Evolutionary conservation across 163 green algal genomes (phyloP), one percentile per base, ranked within the genome.

Genomic region (Scenedesmus sp.): DNA sequence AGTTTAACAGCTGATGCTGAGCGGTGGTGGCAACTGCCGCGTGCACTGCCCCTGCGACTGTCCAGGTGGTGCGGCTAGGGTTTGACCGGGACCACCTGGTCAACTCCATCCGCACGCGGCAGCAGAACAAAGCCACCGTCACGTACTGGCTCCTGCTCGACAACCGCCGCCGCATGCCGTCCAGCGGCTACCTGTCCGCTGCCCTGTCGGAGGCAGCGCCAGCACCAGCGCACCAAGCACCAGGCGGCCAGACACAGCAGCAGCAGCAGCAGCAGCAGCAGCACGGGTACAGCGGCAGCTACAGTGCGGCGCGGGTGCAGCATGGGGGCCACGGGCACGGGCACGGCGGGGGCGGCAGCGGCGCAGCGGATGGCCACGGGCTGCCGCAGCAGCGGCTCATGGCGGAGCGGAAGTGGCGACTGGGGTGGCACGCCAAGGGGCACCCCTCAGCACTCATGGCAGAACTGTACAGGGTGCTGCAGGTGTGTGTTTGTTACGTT

Each of bases 61-160:
- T 33, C 43, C 40, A 90, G 72, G 97, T 99, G 10, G 93, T 97
- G 20, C 95, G 95, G 30, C 94, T 99, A 61, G 98, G 98, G 81
- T 99, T 99, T 91, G 89, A 97, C 37, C 94, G 96, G 1, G 91
- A 96, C 1, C 81, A 94, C 46, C 91, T 99, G 59, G 79, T 98
- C 51, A 95, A 98, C 1, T 94, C 93, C 22, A 85, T 99, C 24
- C 93, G 93, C 35, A 61, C 86, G 6, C 94, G 97, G 22, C 46
- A 95, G 73, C 96, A 98, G 84, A 99, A 98, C 94, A 93, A 95
- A 94, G 98, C 98, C 2, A 99, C 97, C 35, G 98, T 99, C 43
- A 96, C 98, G n/a, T 99, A 99, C 94, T 98, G 99, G 93, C 94
- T 99, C 22, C 93, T 99, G 87, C 83, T 95, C 1, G 98, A 99